Evolutionary conservation across 495 filamentous ascomycete genomes (phyloP).

Genomic region (Hypoxylon lienhwacheense): DNA sequence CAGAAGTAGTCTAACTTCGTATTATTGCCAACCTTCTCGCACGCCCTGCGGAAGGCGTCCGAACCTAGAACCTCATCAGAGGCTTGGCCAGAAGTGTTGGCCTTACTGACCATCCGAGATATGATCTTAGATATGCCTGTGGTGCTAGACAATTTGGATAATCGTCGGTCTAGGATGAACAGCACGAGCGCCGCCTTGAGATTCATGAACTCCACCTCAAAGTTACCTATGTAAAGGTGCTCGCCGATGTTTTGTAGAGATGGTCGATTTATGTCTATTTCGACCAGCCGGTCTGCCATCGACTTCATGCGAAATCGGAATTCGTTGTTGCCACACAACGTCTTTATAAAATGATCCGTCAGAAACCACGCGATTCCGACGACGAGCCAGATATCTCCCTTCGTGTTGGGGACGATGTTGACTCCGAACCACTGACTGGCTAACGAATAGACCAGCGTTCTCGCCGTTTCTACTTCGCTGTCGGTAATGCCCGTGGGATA

Average conservation of each 20-base stretch:
- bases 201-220: constrained; percentile 83
- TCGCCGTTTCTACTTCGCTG: constrained; percentile 73
- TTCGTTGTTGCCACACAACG: constrained; percentile 90
- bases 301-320: constrained; percentile 89
- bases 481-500: constrained; percentile 83
- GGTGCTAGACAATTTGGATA: constrained; percentile 82
- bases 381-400: constrained; percentile 86
- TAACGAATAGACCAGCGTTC: constrained; percentile 76
- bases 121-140: constrained; percentile 84
- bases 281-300: constrained; percentile 76
- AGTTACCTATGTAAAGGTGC: constrained; percentile 74
- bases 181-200: constrained; percentile 91
- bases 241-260: constrained; percentile 79
- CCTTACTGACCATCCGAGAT: constrained; percentile 74
- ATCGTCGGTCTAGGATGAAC: constrained; percentile 86
- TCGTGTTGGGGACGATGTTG: constrained; percentile 77
- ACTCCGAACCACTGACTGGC: constrained; percentile 95
- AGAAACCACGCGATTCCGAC: constrained; percentile 91
- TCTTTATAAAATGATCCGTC: constrained; percentile 86
- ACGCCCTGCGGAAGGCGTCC: constrained; percentile 71
- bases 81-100: constrained; percentile 71
- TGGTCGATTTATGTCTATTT: constrained; percentile 78
- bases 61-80: constrained; percentile 73
- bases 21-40: constrained; percentile 85
- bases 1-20: constrained; percentile 85